Conservation (phyloP, 2,329 filamentous ascomycete species). For the Zasmidium angulare region DNA sequence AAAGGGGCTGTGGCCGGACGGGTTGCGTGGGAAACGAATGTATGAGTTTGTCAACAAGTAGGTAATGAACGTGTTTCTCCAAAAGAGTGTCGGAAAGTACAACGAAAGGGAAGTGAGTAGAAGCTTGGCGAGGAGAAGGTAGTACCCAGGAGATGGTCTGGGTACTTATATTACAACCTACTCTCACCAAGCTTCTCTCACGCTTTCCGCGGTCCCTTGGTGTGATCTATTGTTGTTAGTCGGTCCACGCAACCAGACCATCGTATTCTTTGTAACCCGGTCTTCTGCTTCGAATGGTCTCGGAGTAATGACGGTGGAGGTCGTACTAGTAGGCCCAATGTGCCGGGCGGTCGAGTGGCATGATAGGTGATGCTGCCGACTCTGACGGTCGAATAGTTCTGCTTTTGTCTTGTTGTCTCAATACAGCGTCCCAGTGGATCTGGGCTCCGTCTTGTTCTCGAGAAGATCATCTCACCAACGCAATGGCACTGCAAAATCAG, state of each 20-base stretch:
- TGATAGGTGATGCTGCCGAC: not conserved
- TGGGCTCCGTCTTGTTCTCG: too few relatives aligned
- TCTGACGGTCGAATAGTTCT: too few relatives aligned
- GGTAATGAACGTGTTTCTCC: not conserved
- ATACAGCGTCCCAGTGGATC: too few relatives aligned
- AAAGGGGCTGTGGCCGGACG: not conserved
- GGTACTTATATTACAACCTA: not conserved
- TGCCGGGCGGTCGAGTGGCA: not conserved
- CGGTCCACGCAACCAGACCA: not conserved
- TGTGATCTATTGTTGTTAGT: not conserved
- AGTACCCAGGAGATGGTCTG: not conserved
- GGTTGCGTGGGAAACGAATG: not conserved
- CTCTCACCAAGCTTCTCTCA: not conserved
- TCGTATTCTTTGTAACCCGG: not conserved
- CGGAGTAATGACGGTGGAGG: constrained; percentile 9
- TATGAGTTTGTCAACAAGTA: not conserved
- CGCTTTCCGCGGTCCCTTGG: not conserved
- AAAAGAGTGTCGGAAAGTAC: not conserved
- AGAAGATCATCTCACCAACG: too few relatives aligned
- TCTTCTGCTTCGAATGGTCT: constrained; percentile 1
- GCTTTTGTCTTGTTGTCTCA: too few relatives aligned
- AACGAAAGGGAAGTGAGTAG: not conserved
- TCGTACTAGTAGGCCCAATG: not conserved
- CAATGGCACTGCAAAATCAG: not conserved
- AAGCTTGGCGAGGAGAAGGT: not conserved